Evolutionary conservation across 371 early-diverging fungal genomes (phyloP).

Genomic region (Parasitella parasitica): DNA sequence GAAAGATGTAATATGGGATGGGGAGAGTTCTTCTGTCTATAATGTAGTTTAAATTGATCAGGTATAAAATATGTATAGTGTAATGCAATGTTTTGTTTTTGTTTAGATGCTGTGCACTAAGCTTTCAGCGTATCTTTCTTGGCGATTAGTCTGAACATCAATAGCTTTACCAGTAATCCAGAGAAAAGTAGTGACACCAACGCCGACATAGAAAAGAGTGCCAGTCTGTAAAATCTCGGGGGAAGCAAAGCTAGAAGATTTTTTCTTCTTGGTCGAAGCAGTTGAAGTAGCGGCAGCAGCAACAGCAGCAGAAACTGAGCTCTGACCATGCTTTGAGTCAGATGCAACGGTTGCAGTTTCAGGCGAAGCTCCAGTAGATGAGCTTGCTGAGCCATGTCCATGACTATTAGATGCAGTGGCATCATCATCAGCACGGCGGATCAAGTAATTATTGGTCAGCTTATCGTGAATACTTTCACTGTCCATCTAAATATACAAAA

Average conservation of each 20-base stretch:
- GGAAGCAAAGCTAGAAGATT: slow-evolving; percentile 1
- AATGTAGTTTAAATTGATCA: neutral
- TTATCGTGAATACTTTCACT: neutral
- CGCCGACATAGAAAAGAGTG: slow-evolving; percentile 25
- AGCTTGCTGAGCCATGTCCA: neutral
- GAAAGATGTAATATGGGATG: neutral
- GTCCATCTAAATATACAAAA: neutral
- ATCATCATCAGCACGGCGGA: neutral
- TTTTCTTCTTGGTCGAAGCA: neutral
- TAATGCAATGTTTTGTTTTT: neutral
- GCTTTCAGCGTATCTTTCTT: slow-evolving; percentile 28
- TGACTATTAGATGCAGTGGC: neutral
- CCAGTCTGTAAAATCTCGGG: slow-evolving; percentile 17
- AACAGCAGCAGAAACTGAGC: neutral
- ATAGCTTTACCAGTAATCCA: slow-evolving; percentile 27
- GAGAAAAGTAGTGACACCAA: slow-evolving; percentile 17
- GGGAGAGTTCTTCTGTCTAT: neutral
- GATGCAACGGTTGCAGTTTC: neutral
- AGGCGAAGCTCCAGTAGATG: neutral
- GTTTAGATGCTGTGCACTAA: slow-evolving; percentile 15
- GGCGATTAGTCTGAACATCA: slow-evolving; percentile 21
- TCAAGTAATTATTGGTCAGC: neutral
- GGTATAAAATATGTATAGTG: neutral
- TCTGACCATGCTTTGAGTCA: neutral
- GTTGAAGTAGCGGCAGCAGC: neutral